These are phyloP conservation scores for Dryadomyces quercivorus DNA, from an alignment of 2,329 filamentous ascomycete genomes.

Conservation along the genomic window DNA sequence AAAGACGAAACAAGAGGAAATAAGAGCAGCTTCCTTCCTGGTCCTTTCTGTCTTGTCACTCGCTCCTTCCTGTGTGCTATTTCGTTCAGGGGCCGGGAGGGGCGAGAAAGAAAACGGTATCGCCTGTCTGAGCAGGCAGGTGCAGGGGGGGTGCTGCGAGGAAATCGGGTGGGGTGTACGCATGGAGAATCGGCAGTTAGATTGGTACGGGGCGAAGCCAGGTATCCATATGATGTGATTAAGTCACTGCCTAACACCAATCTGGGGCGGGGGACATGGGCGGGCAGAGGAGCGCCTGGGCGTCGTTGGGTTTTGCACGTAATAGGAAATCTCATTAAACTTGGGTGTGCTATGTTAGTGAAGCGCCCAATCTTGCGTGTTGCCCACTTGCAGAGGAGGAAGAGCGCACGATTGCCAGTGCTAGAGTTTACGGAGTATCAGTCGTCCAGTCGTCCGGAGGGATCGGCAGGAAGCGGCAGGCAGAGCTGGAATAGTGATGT, in stretches of 20 bases:
- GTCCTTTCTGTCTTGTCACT: constrained; percentile 1
- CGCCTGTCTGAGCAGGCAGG: background rate
- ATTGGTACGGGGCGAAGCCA: no score
- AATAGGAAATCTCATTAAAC: background rate
- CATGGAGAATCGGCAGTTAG: background rate
- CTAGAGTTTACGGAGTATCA: no score
- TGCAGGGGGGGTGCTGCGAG: background rate
- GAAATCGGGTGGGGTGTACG: background rate
- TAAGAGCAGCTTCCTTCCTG: background rate
- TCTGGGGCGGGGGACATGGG: no score
- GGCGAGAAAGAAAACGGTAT: constrained; percentile 1
- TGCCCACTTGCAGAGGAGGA: no score
- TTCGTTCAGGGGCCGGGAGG: constrained; percentile 2
- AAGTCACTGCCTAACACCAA: no score
- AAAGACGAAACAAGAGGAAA: constrained; percentile 1
- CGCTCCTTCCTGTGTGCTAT: constrained; percentile 1
- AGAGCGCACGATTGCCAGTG: no score
- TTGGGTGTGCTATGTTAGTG: background rate
- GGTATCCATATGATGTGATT: no score
- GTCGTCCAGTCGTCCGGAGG: no score
- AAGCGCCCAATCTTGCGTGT: background rate
- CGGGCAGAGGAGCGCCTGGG: no score
- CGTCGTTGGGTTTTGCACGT: background rate
- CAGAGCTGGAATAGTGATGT: no score
- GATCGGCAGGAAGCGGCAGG: no score